Evolutionary conservation across 371 early-diverging fungal species (phyloP).

Genomic region (Mucor sp.): DNA sequence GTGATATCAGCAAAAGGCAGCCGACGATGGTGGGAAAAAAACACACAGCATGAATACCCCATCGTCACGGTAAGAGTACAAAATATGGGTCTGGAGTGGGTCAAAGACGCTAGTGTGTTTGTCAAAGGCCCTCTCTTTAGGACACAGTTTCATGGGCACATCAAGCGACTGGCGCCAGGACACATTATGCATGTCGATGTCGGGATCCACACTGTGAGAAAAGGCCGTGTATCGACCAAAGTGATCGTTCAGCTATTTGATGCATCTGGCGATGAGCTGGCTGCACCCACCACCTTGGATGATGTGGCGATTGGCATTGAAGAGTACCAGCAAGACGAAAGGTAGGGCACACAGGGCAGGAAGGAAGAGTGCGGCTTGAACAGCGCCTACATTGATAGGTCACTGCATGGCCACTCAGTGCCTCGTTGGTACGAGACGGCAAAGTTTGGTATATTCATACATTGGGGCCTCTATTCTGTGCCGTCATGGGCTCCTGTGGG

Average conservation of each 20-base stretch:
- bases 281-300: not conserved
- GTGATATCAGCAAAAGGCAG: constrained; percentile 13
- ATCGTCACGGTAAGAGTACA: constrained; percentile 17
- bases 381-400: not conserved
- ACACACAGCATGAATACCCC: not conserved
- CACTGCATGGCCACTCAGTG: constrained; percentile 22
- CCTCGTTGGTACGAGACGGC: constrained; percentile 33
- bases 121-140: constrained; percentile 9
- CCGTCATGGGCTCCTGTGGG: constrained; percentile 44
- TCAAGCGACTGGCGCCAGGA: constrained; percentile 18
- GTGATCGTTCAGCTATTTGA: not conserved
- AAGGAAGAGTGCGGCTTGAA: not conserved
- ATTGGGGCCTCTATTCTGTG: constrained; percentile 40
- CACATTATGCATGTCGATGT: constrained; percentile 13
- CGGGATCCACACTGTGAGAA: not conserved
- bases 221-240: not conserved
- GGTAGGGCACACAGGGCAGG: too few relatives aligned
- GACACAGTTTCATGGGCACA: constrained; percentile 10
- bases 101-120: constrained; percentile 7
- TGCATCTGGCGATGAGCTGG: not conserved
- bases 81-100: constrained; percentile 18
- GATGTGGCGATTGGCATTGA: constrained; percentile 2
- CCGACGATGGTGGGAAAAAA: not conserved
- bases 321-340: not conserved
- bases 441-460: constrained; percentile 44